Evolutionary conservation across 2,329 filamentous ascomycete species (phyloP), one percentile per base, ranked within the genome.

Genomic region (Byssoonygena ceratinophila): DNA sequence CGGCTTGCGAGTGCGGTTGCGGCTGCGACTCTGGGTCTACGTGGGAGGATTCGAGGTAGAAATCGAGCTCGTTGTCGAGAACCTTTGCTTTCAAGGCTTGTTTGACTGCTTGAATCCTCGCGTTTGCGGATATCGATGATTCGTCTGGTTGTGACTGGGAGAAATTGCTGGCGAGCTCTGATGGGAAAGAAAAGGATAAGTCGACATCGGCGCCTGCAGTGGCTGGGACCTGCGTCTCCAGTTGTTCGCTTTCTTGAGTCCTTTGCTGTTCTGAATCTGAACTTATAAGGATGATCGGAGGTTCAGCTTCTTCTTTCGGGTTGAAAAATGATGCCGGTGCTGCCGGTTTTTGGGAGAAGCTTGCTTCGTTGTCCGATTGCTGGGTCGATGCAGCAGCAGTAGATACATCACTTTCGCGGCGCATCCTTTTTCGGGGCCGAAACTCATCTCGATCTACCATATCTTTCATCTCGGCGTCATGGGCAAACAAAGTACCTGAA

Each of bases 401-500:
- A 14, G 49, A 34, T 4, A 31, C 14, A 37, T 57, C 40, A 20
- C 53, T 57, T 25, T 22, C 45, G 11, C 46, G 37, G 11, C 54
- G 51, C 12, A 20, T 25, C 29, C 54, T 52, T 25, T 59, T 57
- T 14, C 12, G 51, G 1, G 55, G 49, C 18, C 46, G 43, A 29
- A 20, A 29, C 16, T 63, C 59, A 1, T 59, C 52, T 4, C 60
- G 56, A 18, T 50, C 41, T 14, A 64, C 57, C n/a, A 66, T 53
- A 12, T 64, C 61, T 51, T 74, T 68, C 76, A 89, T 83, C 51
- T 77, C 60, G 4, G 63, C 39, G 58, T 94, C 87, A 59, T 91
- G 82, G 0, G 71, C 68, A 62, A 91, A 94, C 0, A 57, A 57
- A 0, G 71, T 63, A 0, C 71, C 76, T 0, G 78, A 79, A 64